Percentiles rank a stretch among this genome's conserved stretches.
phyloP scores from a whole-genome alignment of 192 early-diverging fungal genomes.

The Podila verticillata region DNA sequence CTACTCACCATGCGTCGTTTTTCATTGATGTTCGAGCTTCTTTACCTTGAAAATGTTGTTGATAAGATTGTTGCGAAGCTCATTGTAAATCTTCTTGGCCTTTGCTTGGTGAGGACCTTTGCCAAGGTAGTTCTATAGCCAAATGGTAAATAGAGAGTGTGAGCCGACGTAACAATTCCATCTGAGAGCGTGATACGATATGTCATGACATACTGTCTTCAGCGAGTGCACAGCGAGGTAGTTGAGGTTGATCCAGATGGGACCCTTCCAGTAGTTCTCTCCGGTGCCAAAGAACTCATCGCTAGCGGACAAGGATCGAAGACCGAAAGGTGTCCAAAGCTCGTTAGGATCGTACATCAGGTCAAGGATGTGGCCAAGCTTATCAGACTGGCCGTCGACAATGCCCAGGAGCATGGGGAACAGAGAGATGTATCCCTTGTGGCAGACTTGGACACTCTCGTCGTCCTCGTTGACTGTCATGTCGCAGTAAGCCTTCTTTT shows the following conservation, averaged over 20 bases:
- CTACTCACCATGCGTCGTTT: background rate
- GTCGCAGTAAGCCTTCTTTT: conserved; percentile 71
- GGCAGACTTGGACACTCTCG: conserved; percentile 62
- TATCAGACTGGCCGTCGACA: conserved; percentile 71
- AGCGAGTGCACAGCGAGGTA: conserved; percentile 82
- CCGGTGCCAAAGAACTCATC: conserved; percentile 76
- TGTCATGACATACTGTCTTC: conserved; percentile 59
- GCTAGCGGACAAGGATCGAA: conserved; percentile 71
- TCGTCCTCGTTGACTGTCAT: conserved; percentile 64
- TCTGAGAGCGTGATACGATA: background rate
- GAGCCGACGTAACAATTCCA: background rate
- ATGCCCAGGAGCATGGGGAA: conserved; percentile 85
- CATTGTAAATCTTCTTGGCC: conserved; percentile 76
- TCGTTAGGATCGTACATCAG: conserved; percentile 79
- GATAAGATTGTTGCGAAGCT: conserved; percentile 80
- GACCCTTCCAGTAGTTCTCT: conserved; percentile 96
- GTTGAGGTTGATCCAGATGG: conserved; percentile 94
- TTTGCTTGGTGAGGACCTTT: conserved; percentile 74
- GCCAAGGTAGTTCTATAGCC: conserved; percentile 22
- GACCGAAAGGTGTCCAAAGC: conserved; percentile 85
- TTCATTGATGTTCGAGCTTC: background rate
- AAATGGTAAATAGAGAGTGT: background rate
- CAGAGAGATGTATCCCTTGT: conserved; percentile 83
- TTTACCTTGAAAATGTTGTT: conserved; percentile 77
- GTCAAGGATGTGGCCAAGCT: conserved; percentile 77